Conservation (phyloP, 345 rosid genomes). For the Hypericum androsaemum region DNA sequence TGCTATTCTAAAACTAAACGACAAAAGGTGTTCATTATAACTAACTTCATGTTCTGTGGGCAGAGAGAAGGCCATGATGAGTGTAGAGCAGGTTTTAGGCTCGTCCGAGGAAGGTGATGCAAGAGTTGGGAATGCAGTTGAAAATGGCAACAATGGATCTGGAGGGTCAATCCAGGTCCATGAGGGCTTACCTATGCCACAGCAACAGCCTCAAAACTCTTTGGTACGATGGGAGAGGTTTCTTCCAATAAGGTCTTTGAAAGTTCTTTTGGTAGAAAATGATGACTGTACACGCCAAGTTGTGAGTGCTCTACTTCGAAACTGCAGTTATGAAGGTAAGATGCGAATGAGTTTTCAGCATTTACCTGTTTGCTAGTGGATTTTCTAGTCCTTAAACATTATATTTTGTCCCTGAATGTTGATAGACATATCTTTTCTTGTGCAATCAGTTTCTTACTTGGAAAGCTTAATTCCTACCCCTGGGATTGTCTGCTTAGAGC, state of each 20-base stretch:
- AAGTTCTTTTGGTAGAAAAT: conserved; percentile 74
- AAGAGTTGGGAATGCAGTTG: conserved; percentile 24
- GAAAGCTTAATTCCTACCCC: too few species aligned
- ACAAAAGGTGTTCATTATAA: too few species aligned
- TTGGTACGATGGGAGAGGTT: conserved; percentile 63
- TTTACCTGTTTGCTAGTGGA: background rate
- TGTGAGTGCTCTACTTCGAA: conserved; percentile 61
- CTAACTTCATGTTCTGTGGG: conserved; percentile 29
- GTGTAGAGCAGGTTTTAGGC: conserved; percentile 29
- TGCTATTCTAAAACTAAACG: too few species aligned
- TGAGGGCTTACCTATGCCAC: background rate
- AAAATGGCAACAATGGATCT: conserved; percentile 23
- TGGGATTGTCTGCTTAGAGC: too few species aligned
- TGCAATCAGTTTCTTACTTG: too few species aligned
- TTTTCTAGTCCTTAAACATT: background rate
- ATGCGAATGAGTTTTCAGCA: background rate
- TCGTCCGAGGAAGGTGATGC: conserved; percentile 42
- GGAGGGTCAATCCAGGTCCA: conserved; percentile 13
- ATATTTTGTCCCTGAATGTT: background rate
- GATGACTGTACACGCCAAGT: conserved; percentile 73
- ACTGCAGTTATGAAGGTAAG: conserved; percentile 79
- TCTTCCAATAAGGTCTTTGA: conserved; percentile 55
- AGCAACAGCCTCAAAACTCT: conserved; percentile 21
- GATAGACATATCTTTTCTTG: too few species aligned
- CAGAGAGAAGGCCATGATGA: conserved; percentile 28